Base-by-base conservation (phyloP, 2,329 filamentous ascomycete species). In the Lasiodiplodia sp. region DNA sequence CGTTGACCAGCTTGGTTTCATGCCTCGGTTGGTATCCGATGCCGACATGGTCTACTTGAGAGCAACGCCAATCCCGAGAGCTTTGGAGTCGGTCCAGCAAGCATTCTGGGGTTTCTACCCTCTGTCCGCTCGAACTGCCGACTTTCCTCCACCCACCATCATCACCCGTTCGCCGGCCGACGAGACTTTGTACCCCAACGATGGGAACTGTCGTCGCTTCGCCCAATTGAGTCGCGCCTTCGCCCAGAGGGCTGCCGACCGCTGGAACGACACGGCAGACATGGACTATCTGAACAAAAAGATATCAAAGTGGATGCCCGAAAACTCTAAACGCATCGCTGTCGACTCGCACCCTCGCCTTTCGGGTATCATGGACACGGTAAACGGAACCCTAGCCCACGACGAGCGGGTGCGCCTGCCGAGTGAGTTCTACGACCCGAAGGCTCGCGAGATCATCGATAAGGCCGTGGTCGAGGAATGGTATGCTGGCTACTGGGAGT, bases 331-430 rank as follows among this genome's bases (percentile, higher is more conserved):
- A 12, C 85, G 86, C 49, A 90, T 97, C 10, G 92, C 91, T 31
- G 92, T 98, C 10, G 94, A 97, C 79, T 90, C 90, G 0, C 90
- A 91, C 69, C 96, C 96, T 0, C 87, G 94, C 55, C 84, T 98
- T 14, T 94, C 90, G 6, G 96, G 96, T 66, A 91, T 99, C 74
- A 93, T 97, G 91, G 96, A 99, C 81, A 96, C 93, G 0, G 87
- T 98, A 75, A 98, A 97, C 77, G 89, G 93, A 7, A 97, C 93
- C 0, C 84, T 92, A 14, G 95, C 94, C 2, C 96, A 98, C 77
- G 93, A 92, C 0, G 88, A 91, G 0, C 87, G 87, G 12, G 97
- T 94, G 0, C 89, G 86, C 56, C 86, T 98, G 2, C 96, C 96
- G 0, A 84, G 86, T 11, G 92, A 94, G 71, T 98, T 99, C 79